Evolutionary conservation across 2,329 filamentous ascomycete genomes (phyloP).

Genomic region (Myriosclerotinia scirpicola): DNA sequence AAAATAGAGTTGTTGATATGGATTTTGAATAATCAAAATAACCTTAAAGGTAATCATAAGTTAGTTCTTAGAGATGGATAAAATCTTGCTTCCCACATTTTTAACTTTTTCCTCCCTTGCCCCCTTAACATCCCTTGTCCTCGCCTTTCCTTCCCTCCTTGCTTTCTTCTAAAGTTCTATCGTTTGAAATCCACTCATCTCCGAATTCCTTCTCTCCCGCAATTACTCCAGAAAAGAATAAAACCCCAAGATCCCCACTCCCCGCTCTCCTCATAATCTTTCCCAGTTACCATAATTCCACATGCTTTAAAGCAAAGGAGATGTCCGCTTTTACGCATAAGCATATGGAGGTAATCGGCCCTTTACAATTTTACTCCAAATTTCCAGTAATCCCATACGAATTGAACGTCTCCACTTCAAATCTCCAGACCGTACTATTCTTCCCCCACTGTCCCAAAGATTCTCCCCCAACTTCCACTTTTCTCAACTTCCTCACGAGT

Average conservation of each 20-base stretch:
- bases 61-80: neutral
- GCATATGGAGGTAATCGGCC: slow-evolving; percentile 17
- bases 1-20: neutral
- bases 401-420: neutral
- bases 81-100: neutral
- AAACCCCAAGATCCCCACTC: slow-evolving; percentile 10
- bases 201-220: neutral
- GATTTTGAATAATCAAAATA: neutral
- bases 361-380: neutral
- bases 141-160: neutral
- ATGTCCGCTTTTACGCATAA: slow-evolving; percentile 11
- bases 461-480: slow-evolving; percentile 6
- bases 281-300: neutral
- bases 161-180: neutral
- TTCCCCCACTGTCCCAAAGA: neutral
- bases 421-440: slow-evolving; percentile 13
- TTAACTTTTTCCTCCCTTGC: neutral
- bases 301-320: slow-evolving; percentile 3
- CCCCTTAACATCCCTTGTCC: neutral
- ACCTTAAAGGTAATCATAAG: neutral
- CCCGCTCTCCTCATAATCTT: neutral
- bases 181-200: neutral
- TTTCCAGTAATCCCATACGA: neutral
- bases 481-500: neutral
- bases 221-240: slow-evolving; percentile 1